Evolutionary conservation across 257 asterid genomes (phyloP).

Genomic region (Petrea volubilis): DNA sequence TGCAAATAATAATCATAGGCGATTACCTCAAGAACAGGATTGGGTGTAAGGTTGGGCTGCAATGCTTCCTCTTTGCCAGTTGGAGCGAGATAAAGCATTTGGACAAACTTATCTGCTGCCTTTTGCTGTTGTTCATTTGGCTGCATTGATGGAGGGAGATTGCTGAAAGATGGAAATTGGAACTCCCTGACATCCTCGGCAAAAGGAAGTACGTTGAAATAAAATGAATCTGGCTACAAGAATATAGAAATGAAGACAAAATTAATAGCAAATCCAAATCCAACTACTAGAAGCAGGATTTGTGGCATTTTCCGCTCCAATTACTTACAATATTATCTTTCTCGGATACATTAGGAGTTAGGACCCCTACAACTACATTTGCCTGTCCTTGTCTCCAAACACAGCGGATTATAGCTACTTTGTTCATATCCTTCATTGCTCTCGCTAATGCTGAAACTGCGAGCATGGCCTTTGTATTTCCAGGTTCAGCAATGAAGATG

Average conservation of each 20-base stretch:
- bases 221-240: slow-evolving; percentile 86
- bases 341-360: slow-evolving; percentile 82
- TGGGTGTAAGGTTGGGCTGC: slow-evolving; percentile 86
- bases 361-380: slow-evolving; percentile 84
- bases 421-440: slow-evolving; percentile 85
- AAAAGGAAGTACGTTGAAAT: slow-evolving; percentile 96
- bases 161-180: slow-evolving; percentile 90
- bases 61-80: slow-evolving; percentile 68
- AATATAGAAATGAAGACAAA: neutral
- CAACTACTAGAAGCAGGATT: neutral
- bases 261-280: slow-evolving; percentile 5
- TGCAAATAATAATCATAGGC: slow-evolving; percentile 14
- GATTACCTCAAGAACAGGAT: slow-evolving; percentile 81
- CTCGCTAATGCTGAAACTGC: slow-evolving; percentile 94
- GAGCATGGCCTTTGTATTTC: slow-evolving; percentile 58
- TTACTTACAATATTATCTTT: slow-evolving; percentile 62
- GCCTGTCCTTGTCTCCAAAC: slow-evolving; percentile 99
- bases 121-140: slow-evolving; percentile 86
- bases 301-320: neutral
- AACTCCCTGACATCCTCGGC: slow-evolving; percentile 99
- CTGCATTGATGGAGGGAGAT: slow-evolving; percentile 74
- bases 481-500: slow-evolving; percentile 92
- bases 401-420: slow-evolving; percentile 90
- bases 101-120: slow-evolving; percentile 82
- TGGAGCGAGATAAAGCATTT: slow-evolving; percentile 90